These are phyloP conservation scores for Phytopythium boreale DNA, from an alignment of 352 stramenopile species.

Conservation along the genomic window DNA sequence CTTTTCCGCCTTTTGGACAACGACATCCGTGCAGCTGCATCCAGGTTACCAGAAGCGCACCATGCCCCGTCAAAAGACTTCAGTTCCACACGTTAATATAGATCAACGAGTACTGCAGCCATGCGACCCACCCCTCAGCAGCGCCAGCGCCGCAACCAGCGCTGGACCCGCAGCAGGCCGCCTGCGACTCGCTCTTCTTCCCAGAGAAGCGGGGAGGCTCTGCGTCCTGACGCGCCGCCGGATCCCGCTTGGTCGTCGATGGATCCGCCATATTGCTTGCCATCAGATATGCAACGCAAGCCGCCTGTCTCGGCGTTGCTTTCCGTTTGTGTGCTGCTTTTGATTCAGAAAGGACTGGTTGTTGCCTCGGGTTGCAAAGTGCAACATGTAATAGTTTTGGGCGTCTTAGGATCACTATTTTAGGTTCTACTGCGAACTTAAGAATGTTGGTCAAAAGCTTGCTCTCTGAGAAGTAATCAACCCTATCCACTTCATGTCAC, in stretches of 20 bases:
- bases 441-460: not conserved
- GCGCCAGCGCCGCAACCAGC: not conserved
- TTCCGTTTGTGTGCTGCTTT: not conserved
- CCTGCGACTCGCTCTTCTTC: constrained; percentile 12
- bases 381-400: not conserved
- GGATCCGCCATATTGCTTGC: constrained; percentile 4
- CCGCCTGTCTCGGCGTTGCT: not conserved
- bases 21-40: constrained; percentile 20
- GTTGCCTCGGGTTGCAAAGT: not conserved
- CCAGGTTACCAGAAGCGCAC: not conserved
- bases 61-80: not conserved
- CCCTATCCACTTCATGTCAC: not conserved
- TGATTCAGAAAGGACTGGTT: too few species aligned
- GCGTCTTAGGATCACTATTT: not conserved
- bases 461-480: not conserved
- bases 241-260: not conserved
- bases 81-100: not conserved
- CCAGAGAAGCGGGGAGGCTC: constrained; percentile 63
- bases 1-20: constrained; percentile 23
- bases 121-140: not conserved
- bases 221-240: not conserved
- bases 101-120: not conserved
- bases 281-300: not conserved
- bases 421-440: not conserved
- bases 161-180: not conserved